Conservation (phyloP, 768 basidiomycete species). For the Boletellus ananas region DNA sequence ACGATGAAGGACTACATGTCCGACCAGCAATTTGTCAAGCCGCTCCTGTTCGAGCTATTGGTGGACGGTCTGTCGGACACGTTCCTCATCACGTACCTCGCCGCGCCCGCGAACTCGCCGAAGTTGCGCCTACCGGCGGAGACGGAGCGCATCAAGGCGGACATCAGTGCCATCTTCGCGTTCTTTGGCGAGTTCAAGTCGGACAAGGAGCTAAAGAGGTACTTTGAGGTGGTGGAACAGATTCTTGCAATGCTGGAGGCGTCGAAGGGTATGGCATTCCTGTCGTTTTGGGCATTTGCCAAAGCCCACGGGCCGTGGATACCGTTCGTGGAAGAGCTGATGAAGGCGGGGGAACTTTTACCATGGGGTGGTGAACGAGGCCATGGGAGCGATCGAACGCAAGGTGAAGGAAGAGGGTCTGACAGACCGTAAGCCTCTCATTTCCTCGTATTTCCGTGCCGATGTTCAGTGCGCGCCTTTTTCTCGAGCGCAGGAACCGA, state of each 20-base stretch:
- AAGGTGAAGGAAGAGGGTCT: slow-evolving; percentile 89
- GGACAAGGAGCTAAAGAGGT: slow-evolving; percentile 71
- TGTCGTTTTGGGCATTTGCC: slow-evolving; percentile 93
- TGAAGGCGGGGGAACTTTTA: slow-evolving; percentile 92
- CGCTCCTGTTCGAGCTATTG: slow-evolving; percentile 85
- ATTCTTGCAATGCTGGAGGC: slow-evolving; percentile 79
- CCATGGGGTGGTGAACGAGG: slow-evolving; percentile 79
- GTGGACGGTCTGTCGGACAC: slow-evolving; percentile 89
- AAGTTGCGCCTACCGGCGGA: slow-evolving; percentile 85
- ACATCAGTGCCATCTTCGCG: slow-evolving; percentile 70
- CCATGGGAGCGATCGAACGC: slow-evolving; percentile 90
- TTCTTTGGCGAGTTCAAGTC: slow-evolving; percentile 82
- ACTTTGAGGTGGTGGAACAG: slow-evolving; percentile 85
- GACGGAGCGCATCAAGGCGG: slow-evolving; percentile 76
- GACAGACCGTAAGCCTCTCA: slow-evolving; percentile 63
- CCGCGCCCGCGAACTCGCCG: slow-evolving; percentile 76
- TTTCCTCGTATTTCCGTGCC: background rate
- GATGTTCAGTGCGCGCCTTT: slow-evolving; percentile 2
- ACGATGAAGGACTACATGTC: slow-evolving; percentile 95
- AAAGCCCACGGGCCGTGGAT: slow-evolving; percentile 92
- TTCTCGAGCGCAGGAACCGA: slow-evolving; percentile 66
- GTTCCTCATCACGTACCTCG: slow-evolving; percentile 88
- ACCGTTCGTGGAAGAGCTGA: slow-evolving; percentile 83
- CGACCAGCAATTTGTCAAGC: slow-evolving; percentile 90
- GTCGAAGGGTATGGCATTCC: slow-evolving; percentile 82